Evolutionary conservation across 148 eudicot species (phyloP).

Genomic region (Agrostemma githago): DNA sequence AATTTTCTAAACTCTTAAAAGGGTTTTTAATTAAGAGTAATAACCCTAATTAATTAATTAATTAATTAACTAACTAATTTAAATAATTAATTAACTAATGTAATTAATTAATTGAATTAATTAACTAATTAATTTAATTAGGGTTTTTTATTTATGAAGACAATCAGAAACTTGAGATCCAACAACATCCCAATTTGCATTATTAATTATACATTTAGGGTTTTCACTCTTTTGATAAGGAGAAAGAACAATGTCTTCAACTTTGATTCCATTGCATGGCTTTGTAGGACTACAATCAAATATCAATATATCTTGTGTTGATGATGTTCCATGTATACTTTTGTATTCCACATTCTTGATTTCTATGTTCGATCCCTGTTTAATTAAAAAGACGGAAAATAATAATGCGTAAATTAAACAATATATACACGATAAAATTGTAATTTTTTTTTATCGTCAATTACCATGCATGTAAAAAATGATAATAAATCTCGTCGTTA

Average conservation of each 20-base stretch:
- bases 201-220: constrained; percentile 22
- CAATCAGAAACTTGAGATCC: constrained; percentile 34
- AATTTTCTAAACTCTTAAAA: too few species aligned
- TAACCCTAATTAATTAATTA: too few species aligned
- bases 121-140: too few species aligned
- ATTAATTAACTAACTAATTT: too few species aligned
- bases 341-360: constrained; percentile 40
- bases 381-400: too few species aligned
- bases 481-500: too few species aligned
- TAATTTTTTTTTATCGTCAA: too few species aligned
- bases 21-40: too few species aligned
- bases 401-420: too few species aligned
- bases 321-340: constrained; percentile 46
- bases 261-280: constrained; percentile 44
- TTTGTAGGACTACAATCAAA: constrained; percentile 43
- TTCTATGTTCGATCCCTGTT: constrained; percentile 50
- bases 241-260: constrained; percentile 39
- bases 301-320: constrained; percentile 32
- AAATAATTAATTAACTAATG: background rate
- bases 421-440: too few species aligned
- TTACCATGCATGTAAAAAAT: too few species aligned
- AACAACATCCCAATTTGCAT: constrained; percentile 33
- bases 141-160: background rate
- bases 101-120: too few species aligned
- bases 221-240: constrained; percentile 1